phyloP scores from a whole-genome alignment of 2,329 filamentous ascomycete genomes.

The Colletotrichum lini region DNA sequence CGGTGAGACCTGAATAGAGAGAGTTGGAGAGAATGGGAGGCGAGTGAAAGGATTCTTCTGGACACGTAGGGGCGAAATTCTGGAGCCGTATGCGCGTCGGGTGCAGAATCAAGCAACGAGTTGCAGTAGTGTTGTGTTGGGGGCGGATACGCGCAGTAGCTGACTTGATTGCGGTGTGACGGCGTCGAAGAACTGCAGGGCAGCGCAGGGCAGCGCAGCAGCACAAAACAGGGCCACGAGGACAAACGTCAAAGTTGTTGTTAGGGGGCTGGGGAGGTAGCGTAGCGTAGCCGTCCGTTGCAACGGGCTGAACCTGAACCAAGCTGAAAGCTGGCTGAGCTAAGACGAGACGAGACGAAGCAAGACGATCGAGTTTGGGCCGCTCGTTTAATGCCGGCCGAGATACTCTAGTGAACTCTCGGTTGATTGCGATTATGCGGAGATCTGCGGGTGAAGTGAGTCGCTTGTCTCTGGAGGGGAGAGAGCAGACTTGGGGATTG shows the following conservation, averaged over 20 bases:
- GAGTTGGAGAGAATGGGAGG: not conserved
- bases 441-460: not conserved
- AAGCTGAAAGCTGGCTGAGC: no score
- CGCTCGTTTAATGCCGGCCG: not conserved
- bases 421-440: constrained; percentile 5
- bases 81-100: constrained; percentile 1
- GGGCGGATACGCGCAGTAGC: constrained; percentile 22
- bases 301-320: not conserved
- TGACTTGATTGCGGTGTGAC: constrained; percentile 19
- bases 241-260: not conserved
- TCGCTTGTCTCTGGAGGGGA: not conserved
- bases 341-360: not conserved
- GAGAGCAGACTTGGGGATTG: not conserved
- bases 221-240: constrained; percentile 1
- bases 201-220: not conserved
- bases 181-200: constrained; percentile 23
- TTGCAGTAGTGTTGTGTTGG: constrained; percentile 20
- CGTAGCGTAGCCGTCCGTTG: not conserved
- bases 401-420: not conserved
- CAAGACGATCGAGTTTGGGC: not conserved
- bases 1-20: constrained; percentile 8
- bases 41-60: not conserved
- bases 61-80: constrained; percentile 3
- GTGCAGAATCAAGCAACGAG: constrained; percentile 1
- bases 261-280: not conserved